phyloP scores from a whole-genome alignment of 1,284 basidiomycete genomes.

The Exobasidium cylindrosporum region DNA sequence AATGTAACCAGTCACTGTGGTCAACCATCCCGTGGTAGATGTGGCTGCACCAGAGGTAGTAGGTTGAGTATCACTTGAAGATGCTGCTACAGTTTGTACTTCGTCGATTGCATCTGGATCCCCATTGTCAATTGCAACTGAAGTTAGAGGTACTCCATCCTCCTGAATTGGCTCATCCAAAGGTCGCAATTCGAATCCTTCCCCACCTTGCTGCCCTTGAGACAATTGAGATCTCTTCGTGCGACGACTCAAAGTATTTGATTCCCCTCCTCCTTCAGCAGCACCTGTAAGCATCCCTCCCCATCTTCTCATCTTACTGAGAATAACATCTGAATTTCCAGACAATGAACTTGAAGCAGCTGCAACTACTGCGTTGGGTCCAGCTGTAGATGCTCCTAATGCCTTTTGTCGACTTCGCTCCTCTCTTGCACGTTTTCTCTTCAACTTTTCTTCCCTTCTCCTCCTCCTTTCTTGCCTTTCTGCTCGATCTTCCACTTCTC shows the following conservation, averaged over 20 bases:
- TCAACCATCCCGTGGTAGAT: conserved; percentile 28
- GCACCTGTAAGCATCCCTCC: conserved; percentile 22
- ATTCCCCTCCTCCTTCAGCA: not conserved
- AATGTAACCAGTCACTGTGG: conserved; percentile 27
- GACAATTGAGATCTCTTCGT: conserved; percentile 13
- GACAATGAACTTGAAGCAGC: conserved; percentile 3
- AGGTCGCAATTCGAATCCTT: not conserved
- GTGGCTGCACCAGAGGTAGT: conserved; percentile 19
- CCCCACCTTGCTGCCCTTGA: conserved; percentile 7
- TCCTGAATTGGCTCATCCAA: not conserved
- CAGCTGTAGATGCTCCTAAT: conserved; percentile 23
- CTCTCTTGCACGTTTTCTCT: conserved; percentile 35
- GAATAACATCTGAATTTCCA: conserved; percentile 29
- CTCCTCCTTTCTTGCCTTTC: conserved; percentile 30
- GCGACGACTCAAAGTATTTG: conserved; percentile 14
- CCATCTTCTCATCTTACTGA: conserved; percentile 31
- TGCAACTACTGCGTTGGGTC: conserved; percentile 7
- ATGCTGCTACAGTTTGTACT: conserved; percentile 26
- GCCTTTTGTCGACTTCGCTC: conserved; percentile 31
- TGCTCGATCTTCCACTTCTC: conserved; percentile 50
- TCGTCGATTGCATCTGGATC: conserved; percentile 22
- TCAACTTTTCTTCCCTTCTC: conserved; percentile 20
- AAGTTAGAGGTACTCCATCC: not conserved
- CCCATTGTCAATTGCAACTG: conserved; percentile 9
- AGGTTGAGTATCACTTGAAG: conserved; percentile 38